Base-by-base conservation (phyloP, 2,329 filamentous ascomycete species). In the Zymoseptoria passerinii region DNA sequence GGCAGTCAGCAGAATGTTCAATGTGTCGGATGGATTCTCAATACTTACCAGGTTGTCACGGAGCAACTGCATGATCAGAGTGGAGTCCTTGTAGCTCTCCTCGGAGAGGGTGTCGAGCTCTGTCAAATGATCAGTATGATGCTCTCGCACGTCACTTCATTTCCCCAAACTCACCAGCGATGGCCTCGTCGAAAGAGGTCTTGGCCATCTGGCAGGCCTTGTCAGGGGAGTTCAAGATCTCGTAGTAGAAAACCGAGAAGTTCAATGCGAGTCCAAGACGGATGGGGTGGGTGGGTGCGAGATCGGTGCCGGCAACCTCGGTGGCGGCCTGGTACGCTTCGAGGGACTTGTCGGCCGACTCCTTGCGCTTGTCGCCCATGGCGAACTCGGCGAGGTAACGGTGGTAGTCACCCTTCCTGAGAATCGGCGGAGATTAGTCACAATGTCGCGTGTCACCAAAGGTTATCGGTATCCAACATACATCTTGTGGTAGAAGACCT, bases 401-500 rank as follows among this genome's bases (percentile, higher is more conserved):
- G 86, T 96, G 91, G 84, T 96, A 96, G 80, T 96, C 92, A 78
- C 92, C 92, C 90, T 96, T 96, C 92, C 92, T 96, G 68, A 74
- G 55, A 59, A 55, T 27, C 44, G 50, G 61, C 20, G 54, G 51
- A 55, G n/a, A 56, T 63, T 59, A 62, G 59, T 55, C 44, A 40
- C 13, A 28, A 23, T 23, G n/a, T 50, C 27, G 50, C 29, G 18
- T 28, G 13, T n/a, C 44, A 48, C 13, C 35, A 44, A 44, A 23
- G 16, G 52, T 19, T 50, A 49, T 23, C 20, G 23, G 4, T 23
- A 6, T 10, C n/a, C 48, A 19, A 74, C 84, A 68, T 77, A 95
- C 91, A 97, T 97, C 88, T 97, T 97, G 88, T 97, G 92, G 82
- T 96, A 96, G 82, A 97, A 97, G 71, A 97, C 92, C 86, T 96